Percentiles rank a stretch among this genome's conserved stretches.
Conservation (phyloP, 192 early-diverging fungal species). For the Dissophora ornata region DNA sequence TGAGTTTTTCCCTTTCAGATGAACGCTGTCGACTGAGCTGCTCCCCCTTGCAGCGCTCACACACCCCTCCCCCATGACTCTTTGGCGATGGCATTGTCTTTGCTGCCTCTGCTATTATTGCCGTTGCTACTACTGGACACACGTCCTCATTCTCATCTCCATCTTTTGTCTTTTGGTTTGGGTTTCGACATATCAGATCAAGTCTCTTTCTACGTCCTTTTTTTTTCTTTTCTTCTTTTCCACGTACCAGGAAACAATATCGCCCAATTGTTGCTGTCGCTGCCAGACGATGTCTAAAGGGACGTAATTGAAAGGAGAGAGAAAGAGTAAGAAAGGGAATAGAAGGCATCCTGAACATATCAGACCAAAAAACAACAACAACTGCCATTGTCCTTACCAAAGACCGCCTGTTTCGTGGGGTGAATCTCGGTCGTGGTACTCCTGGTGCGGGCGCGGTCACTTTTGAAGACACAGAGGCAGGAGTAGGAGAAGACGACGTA, state of each 20-base stretch:
- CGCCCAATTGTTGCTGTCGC: constrained; percentile 40
- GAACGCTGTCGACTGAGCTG: no score
- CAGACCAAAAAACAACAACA: no score
- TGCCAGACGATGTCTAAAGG: constrained; percentile 41
- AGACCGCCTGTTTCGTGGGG: constrained; percentile 36
- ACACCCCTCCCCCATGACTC: no score
- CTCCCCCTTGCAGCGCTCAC: no score
- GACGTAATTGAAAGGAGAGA: background rate
- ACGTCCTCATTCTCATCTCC: no score
- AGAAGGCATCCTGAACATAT: no score
- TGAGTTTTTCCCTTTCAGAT: constrained; percentile 15
- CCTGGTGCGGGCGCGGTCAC: background rate
- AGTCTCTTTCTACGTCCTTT: no score
- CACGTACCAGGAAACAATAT: constrained; percentile 50
- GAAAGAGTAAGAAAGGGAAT: background rate
- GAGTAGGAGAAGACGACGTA: background rate
- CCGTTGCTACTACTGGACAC: background rate
- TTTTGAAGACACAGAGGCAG: background rate
- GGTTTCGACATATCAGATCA: no score
- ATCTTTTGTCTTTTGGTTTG: no score
- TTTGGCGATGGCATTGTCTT: no score
- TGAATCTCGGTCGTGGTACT: constrained; percentile 18
- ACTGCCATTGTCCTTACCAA: constrained; percentile 14
- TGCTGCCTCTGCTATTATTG: background rate
- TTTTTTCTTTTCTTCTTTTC: background rate